Evolutionary conservation across 2,329 filamentous ascomycete genomes (phyloP).

Genomic region (Thermoascus crustaceus): DNA sequence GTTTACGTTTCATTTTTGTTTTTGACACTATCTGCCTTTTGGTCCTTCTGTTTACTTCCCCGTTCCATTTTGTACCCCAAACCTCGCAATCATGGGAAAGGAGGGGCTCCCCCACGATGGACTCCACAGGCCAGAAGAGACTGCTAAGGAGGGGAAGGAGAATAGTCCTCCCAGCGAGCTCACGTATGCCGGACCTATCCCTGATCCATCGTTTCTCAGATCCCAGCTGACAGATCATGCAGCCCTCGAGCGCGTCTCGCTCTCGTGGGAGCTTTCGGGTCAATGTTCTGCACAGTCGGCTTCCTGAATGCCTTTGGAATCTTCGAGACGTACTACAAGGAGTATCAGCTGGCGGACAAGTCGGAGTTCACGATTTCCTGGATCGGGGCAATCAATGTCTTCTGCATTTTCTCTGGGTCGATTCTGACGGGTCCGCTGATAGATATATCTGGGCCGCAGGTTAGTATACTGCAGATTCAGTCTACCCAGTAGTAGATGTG

Average conservation of each 20-base stretch:
- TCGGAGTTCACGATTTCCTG: constrained; percentile 26
- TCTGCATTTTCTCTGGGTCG: constrained; percentile 24
- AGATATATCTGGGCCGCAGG: constrained; percentile 25
- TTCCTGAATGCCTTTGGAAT: constrained; percentile 32
- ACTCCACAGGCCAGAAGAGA: not conserved
- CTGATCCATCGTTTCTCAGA: not conserved
- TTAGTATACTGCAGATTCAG: constrained; percentile 6
- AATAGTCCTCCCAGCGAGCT: constrained; percentile 21
- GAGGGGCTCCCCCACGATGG: not conserved
- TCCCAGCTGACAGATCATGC: not conserved
- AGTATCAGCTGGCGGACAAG: constrained; percentile 15
- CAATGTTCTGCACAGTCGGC: constrained; percentile 30
- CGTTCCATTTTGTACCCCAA: too few relatives aligned
- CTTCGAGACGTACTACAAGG: constrained; percentile 27
- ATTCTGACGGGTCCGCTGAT: constrained; percentile 20
- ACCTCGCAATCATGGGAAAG: too few relatives aligned
- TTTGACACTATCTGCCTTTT: too few relatives aligned
- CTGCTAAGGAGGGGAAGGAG: too few relatives aligned
- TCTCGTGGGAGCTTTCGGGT: constrained; percentile 22
- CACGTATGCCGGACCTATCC: constrained; percentile 11
- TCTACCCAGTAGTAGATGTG: not conserved
- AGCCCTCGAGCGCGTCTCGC: constrained; percentile 21
- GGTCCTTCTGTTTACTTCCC: too few relatives aligned
- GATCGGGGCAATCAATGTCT: constrained; percentile 25
- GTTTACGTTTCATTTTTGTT: constrained; percentile 1